Evolutionary conservation across 2,329 filamentous ascomycete genomes (phyloP).

Genomic region (Curvularia hawaiiensis): DNA sequence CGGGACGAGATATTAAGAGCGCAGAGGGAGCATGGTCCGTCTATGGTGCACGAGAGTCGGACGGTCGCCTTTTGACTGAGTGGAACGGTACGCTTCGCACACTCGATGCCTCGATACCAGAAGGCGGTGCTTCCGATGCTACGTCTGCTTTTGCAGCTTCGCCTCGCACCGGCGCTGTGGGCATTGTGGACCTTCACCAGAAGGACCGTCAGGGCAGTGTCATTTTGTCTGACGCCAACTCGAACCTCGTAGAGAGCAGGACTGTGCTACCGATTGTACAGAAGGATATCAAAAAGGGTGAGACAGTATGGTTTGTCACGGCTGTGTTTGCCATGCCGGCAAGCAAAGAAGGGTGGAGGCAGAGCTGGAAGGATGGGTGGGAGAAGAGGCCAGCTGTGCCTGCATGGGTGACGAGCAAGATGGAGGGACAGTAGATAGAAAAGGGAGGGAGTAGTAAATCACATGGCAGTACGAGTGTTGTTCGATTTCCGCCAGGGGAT

Average conservation of each 20-base stretch:
- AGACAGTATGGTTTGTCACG: conserved; percentile 69
- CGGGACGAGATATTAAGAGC: conserved; percentile 67
- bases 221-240: conserved; percentile 79
- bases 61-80: conserved; percentile 60
- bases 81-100: conserved; percentile 22
- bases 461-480: too few species aligned
- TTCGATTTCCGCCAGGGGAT: too few species aligned
- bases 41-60: conserved; percentile 61
- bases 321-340: conserved; percentile 73
- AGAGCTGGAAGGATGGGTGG: conserved; percentile 58
- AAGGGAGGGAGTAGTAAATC: not conserved
- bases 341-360: conserved; percentile 56
- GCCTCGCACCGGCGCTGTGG: conserved; percentile 56
- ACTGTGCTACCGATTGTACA: conserved; percentile 74
- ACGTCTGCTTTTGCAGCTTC: conserved; percentile 54
- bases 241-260: conserved; percentile 74
- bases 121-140: conserved; percentile 43
- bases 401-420: conserved; percentile 63
- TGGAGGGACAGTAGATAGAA: conserved; percentile 40
- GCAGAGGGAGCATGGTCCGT: conserved; percentile 79
- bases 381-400: conserved; percentile 63
- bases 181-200: conserved; percentile 54
- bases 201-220: conserved; percentile 62
- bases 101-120: conserved; percentile 46
- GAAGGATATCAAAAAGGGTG: conserved; percentile 62